A percentile compares a stretch with the other conserved stretches of the same genome.
Evolutionary conservation across 192 early-diverging fungal genomes (phyloP).

Genomic region (Backusella morwellensis): DNA sequence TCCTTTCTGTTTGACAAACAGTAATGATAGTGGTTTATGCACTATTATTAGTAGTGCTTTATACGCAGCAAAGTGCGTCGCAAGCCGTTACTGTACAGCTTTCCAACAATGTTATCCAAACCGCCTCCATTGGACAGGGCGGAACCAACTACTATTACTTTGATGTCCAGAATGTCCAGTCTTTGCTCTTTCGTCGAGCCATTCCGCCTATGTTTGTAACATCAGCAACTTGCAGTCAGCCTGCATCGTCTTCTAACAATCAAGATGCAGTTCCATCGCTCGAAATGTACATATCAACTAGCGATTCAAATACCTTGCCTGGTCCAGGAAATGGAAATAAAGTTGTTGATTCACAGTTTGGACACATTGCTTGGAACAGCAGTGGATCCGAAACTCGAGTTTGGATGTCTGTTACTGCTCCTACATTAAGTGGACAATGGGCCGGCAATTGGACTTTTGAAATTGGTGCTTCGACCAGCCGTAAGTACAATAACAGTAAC

Average conservation of each 20-base stretch:
- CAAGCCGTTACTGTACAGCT: constrained; percentile 12
- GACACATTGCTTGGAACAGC: constrained; percentile 13
- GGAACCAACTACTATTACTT: constrained; percentile 16
- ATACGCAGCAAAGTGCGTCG: background rate
- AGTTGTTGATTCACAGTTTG: constrained; percentile 10
- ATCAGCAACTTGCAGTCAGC: constrained; percentile 30
- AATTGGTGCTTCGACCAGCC: constrained; percentile 28
- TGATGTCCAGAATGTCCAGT: background rate
- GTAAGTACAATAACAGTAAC: constrained; percentile 8
- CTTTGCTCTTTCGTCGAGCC: background rate
- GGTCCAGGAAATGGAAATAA: constrained; percentile 14
- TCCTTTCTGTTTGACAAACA: background rate
- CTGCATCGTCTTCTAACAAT: constrained; percentile 9
- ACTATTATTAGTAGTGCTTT: background rate
- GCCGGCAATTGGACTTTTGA: constrained; percentile 37
- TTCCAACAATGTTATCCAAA: background rate
- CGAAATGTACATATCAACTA: constrained; percentile 23
- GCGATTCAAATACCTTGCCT: constrained; percentile 25
- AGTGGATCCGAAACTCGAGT: background rate
- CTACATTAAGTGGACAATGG: constrained; percentile 11
- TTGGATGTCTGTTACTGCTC: constrained; percentile 33
- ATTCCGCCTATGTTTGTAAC: constrained; percentile 24
- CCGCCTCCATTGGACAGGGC: background rate
- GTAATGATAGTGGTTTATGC: constrained; percentile 6
- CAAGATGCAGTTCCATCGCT: constrained; percentile 21